These are phyloP conservation scores for Nitzschia inconspicua DNA, from an alignment of 108 stramenopile genomes.

Conservation along the genomic window DNA sequence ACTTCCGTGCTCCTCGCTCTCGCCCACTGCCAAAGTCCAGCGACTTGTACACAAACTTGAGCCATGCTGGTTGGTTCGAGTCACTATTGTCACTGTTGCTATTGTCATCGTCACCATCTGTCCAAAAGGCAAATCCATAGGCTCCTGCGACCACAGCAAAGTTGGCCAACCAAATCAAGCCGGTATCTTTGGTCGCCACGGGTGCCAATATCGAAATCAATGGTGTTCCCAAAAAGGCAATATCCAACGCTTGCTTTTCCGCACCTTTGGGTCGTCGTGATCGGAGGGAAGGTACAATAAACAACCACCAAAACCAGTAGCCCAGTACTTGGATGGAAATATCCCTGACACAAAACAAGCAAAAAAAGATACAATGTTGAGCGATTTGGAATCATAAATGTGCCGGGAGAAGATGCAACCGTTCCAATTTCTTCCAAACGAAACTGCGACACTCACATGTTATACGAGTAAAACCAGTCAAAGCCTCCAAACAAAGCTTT, in stretches of 20 bases:
- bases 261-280: slow-evolving; percentile 78
- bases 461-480: slow-evolving; percentile 62
- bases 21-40: slow-evolving; percentile 87
- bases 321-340: slow-evolving; percentile 88
- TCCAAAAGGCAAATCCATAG: slow-evolving; percentile 65
- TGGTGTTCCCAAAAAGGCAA: slow-evolving; percentile 93
- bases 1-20: slow-evolving; percentile 76
- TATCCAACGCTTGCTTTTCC: slow-evolving; percentile 94
- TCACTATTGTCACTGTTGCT: slow-evolving; percentile 33
- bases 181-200: slow-evolving; percentile 88
- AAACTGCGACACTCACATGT: slow-evolving; percentile 20
- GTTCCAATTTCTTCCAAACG: not conserved
- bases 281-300: slow-evolving; percentile 91
- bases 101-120: slow-evolving; percentile 31
- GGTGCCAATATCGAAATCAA: slow-evolving; percentile 82
- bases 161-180: slow-evolving; percentile 82
- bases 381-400: not conserved
- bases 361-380: not conserved
- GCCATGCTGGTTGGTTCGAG: slow-evolving; percentile 63
- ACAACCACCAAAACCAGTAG: slow-evolving; percentile 99
- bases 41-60: slow-evolving; percentile 85
- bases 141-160: slow-evolving; percentile 66
- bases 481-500: slow-evolving; percentile 61
- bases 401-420: not conserved
- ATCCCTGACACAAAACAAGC: slow-evolving; percentile 41